phyloP scores from a whole-genome alignment of 2,329 filamentous ascomycete genomes.

The Fusarium praegraminearum region DNA sequence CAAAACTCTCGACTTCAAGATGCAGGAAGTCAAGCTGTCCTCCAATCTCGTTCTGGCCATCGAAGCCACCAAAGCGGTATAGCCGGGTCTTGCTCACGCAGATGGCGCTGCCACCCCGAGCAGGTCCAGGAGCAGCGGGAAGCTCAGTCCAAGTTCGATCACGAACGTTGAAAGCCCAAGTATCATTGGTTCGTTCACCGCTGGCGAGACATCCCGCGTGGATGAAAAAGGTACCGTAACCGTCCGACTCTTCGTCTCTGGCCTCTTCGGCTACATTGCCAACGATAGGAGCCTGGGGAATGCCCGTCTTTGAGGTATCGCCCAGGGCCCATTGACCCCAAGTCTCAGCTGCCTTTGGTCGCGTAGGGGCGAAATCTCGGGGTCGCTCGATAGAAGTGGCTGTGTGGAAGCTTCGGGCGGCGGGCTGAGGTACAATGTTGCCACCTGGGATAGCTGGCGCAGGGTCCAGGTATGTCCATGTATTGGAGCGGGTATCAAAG shows the following conservation, averaged over 20 bases:
- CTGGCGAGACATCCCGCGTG: slow-evolving; percentile 79
- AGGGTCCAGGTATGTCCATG: slow-evolving; percentile 76
- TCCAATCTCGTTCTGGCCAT: slow-evolving; percentile 76
- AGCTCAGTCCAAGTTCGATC: slow-evolving; percentile 75
- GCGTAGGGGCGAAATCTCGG: slow-evolving; percentile 59
- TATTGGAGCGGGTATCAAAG: slow-evolving; percentile 73
- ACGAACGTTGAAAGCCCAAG: slow-evolving; percentile 82
- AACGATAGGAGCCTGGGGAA: slow-evolving; percentile 69
- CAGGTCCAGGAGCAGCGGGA: slow-evolving; percentile 73
- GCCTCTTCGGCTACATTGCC: slow-evolving; percentile 69
- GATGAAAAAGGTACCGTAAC: slow-evolving; percentile 76
- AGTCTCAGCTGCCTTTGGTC: slow-evolving; percentile 55
- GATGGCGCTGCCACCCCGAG: slow-evolving; percentile 76
- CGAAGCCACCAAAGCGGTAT: slow-evolving; percentile 85
- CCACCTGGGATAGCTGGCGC: slow-evolving; percentile 58
- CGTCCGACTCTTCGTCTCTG: slow-evolving; percentile 70
- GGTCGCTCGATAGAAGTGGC: slow-evolving; percentile 69
- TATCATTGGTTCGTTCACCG: slow-evolving; percentile 72
- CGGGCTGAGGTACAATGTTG: slow-evolving; percentile 61
- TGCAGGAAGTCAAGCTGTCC: slow-evolving; percentile 76
- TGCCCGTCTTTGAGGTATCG: slow-evolving; percentile 65
- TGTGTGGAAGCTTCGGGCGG: slow-evolving; percentile 78
- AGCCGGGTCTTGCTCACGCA: slow-evolving; percentile 72
- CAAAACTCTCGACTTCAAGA: slow-evolving; percentile 67
- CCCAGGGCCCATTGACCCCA: slow-evolving; percentile 70